phyloP scores from a whole-genome alignment of 306 rosid species.

The Boehmeria nivea region DNA sequence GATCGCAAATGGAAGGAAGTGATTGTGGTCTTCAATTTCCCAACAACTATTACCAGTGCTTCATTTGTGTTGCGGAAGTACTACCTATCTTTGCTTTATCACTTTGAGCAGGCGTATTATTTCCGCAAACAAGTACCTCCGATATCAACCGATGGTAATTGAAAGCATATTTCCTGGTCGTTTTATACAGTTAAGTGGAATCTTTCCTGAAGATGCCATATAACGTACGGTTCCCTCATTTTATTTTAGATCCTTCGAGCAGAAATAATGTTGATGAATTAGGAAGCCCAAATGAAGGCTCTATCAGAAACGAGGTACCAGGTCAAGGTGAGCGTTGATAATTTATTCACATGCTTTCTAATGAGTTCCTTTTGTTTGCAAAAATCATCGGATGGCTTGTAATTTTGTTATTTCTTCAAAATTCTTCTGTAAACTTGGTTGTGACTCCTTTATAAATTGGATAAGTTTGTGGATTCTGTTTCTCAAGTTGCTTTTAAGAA shows the following conservation, averaged over 20 bases:
- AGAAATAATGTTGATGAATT: constrained; percentile 29
- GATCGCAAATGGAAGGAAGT: constrained; percentile 89
- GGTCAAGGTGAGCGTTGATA: constrained; percentile 30
- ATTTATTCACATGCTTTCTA: too few relatives aligned
- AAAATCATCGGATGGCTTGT: not conserved
- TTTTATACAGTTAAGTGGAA: not conserved
- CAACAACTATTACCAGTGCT: constrained; percentile 56
- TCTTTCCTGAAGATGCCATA: constrained; percentile 10
- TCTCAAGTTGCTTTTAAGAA: too few relatives aligned
- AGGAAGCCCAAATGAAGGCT: constrained; percentile 26
- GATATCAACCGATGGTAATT: constrained; percentile 43
- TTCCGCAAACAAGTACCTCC: constrained; percentile 48
- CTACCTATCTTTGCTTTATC: constrained; percentile 67
- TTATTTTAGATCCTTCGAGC: constrained; percentile 32
- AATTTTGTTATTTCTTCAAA: not conserved
- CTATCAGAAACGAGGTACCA: constrained; percentile 30
- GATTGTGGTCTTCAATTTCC: constrained; percentile 48
- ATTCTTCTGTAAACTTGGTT: not conserved
- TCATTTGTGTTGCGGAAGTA: constrained; percentile 71
- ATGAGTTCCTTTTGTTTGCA: not conserved
- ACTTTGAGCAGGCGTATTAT: constrained; percentile 83
- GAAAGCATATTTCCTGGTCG: constrained; percentile 9
- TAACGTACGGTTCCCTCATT: constrained; percentile 9
- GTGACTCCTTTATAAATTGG: too few relatives aligned
- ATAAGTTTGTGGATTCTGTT: too few relatives aligned